These are phyloP conservation scores for Gossypioides kirkii DNA, from an alignment of 345 rosid species.

Conservation along the genomic window DNA sequence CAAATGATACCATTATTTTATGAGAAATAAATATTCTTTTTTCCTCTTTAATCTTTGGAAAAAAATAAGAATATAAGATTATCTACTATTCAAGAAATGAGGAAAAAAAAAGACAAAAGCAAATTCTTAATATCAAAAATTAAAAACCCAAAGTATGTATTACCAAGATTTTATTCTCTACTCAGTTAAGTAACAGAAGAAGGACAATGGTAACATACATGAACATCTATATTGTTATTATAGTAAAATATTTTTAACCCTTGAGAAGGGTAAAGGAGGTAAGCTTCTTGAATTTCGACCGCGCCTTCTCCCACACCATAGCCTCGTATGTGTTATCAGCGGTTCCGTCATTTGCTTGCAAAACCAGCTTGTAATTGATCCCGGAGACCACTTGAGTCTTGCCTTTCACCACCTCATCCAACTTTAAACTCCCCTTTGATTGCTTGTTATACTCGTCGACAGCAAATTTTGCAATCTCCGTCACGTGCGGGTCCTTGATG, in stretches of 20 bases:
- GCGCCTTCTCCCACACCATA: constrained; percentile 40
- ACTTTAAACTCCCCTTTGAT: constrained; percentile 19
- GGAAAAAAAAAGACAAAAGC: not conserved
- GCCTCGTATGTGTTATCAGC: constrained; percentile 27
- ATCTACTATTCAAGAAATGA: too few species aligned
- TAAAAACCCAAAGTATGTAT: not conserved
- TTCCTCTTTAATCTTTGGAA: not conserved
- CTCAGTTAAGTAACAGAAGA: not conserved
- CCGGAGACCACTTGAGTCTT: constrained; percentile 45
- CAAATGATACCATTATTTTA: too few species aligned
- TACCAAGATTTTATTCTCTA: not conserved
- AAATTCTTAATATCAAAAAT: not conserved
- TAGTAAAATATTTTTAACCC: not conserved
- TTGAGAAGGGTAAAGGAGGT: constrained; percentile 24
- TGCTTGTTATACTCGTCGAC: constrained; percentile 36
- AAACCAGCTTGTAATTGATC: constrained; percentile 36
- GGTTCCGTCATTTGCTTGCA: constrained; percentile 23
- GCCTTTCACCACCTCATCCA: constrained; percentile 31
- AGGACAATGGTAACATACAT: not conserved
- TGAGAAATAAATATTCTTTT: not conserved
- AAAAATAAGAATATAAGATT: too few species aligned
- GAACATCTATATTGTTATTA: not conserved
- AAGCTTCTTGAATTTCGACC: constrained; percentile 24
- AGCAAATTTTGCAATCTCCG: constrained; percentile 34
- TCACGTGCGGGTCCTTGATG: constrained; percentile 29